A percentile compares a stretch with the other conserved stretches of the same genome.
These are phyloP conservation scores for Botrytis cinerea DNA, from an alignment of 2,329 filamentous ascomycete species.

Conservation along the genomic window DNA sequence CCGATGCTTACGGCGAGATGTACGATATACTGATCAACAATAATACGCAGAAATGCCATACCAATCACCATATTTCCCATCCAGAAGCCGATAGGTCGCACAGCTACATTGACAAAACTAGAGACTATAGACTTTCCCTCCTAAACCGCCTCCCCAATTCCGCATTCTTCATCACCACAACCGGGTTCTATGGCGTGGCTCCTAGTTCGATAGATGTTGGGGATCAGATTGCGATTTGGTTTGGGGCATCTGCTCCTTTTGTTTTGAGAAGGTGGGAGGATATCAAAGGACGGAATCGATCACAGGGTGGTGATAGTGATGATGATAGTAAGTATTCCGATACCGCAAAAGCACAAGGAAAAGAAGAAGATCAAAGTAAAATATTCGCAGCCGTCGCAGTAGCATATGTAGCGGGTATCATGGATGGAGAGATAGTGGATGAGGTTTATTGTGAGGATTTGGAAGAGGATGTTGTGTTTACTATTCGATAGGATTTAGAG, in stretches of 20 bases:
- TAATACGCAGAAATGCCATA: not conserved
- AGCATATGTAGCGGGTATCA: not conserved
- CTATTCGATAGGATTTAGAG: not conserved
- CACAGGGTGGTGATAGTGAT: not conserved
- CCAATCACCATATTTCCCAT: not conserved
- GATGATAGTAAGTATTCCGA: not conserved
- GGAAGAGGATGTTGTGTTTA: not conserved
- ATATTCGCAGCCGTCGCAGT: not conserved
- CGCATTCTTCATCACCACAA: not conserved
- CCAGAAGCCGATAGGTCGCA: not conserved
- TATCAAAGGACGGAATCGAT: not conserved
- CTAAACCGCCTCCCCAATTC: not conserved
- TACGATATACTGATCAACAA: not conserved
- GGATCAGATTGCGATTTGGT: not conserved
- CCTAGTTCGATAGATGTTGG: not conserved
- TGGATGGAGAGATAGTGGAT: not conserved
- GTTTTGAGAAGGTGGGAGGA: not conserved
- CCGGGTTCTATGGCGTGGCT: not conserved
- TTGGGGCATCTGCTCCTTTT: not conserved
- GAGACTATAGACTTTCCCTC: not conserved
- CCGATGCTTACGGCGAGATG: not conserved
- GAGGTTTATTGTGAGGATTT: constrained; percentile 2
- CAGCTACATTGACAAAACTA: not conserved
- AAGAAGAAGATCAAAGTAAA: not conserved
- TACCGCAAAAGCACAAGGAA: not conserved